A percentile compares a stretch with the other conserved stretches of the same genome.
Evolutionary conservation across 2,329 filamentous ascomycete genomes (phyloP).

Genomic region (Neospermospora avenae): DNA sequence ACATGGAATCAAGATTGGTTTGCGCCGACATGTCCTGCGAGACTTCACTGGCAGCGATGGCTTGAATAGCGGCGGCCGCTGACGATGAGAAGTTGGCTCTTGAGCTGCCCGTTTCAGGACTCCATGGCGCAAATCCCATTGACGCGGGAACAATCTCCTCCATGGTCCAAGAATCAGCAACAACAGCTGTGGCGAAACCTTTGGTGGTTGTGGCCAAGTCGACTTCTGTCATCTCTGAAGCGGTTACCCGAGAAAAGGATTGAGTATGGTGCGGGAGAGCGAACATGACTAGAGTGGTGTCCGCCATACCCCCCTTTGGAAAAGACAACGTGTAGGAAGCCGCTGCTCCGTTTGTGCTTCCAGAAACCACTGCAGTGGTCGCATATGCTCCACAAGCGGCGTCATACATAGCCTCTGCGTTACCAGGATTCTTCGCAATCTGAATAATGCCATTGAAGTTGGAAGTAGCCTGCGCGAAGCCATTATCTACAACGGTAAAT

Average conservation of each 20-base stretch:
- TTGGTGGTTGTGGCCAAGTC: conserved; percentile 80
- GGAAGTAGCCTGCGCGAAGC: conserved; percentile 58
- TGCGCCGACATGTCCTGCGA: conserved; percentile 71
- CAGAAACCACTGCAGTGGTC: conserved; percentile 59
- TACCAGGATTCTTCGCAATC: conserved; percentile 70
- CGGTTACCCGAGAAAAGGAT: conserved; percentile 63
- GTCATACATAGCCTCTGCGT: conserved; percentile 68
- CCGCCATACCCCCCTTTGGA: conserved; percentile 62
- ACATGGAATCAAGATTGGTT: conserved; percentile 80
- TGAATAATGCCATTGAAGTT: conserved; percentile 79
- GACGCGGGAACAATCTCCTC: conserved; percentile 67
- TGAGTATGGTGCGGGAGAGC: conserved; percentile 81
- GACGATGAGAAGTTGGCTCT: conserved; percentile 46
- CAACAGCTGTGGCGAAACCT: conserved; percentile 70
- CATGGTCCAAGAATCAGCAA: conserved; percentile 75
- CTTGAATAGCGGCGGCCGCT: conserved; percentile 57
- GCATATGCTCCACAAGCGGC: conserved; percentile 73
- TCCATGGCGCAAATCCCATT: conserved; percentile 81
- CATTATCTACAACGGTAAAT: conserved; percentile 66
- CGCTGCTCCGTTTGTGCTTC: conserved; percentile 52
- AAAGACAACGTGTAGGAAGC: conserved; percentile 75
- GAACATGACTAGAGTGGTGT: conserved; percentile 71
- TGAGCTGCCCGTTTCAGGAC: conserved; percentile 46
- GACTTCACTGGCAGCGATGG: conserved; percentile 68
- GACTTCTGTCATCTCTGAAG: conserved; percentile 48